A percentile compares a stretch with the other conserved stretches of the same genome.
phyloP scores from a whole-genome alignment of 2,329 filamentous ascomycete species.

The Botryotinia calthae region DNA sequence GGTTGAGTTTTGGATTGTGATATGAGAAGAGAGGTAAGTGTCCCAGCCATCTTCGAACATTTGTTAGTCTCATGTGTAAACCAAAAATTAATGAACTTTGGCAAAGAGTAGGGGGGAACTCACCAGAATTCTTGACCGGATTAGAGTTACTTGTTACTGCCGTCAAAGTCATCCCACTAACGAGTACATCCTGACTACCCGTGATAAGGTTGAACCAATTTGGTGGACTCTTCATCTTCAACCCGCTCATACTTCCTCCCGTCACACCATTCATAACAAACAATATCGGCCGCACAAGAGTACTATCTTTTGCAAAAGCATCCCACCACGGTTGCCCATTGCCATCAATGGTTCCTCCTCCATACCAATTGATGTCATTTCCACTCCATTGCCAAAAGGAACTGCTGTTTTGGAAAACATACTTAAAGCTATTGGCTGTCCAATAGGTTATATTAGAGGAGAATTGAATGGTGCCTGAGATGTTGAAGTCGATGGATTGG shows the following conservation, averaged over 20 bases:
- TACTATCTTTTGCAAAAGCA: constrained; percentile 8
- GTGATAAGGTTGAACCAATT: constrained; percentile 18
- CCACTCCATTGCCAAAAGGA: constrained; percentile 13
- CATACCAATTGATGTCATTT: constrained; percentile 11
- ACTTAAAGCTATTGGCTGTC: constrained; percentile 2
- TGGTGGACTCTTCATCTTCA: constrained; percentile 12
- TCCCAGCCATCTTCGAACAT: constrained; percentile 12
- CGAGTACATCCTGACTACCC: neutral
- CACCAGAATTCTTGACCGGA: constrained; percentile 13
- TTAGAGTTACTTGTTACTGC: neutral
- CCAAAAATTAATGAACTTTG: neutral
- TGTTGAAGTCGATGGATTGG: constrained; percentile 11
- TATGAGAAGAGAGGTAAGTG: constrained; percentile 16
- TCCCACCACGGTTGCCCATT: constrained; percentile 16
- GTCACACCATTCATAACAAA: constrained; percentile 17
- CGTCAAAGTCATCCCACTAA: constrained; percentile 13
- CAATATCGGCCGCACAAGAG: constrained; percentile 5
- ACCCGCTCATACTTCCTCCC: constrained; percentile 6
- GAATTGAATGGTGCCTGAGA: constrained; percentile 14
- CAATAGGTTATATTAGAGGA: constrained; percentile 4
- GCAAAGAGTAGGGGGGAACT: neutral
- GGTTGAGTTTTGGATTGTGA: constrained; percentile 19
- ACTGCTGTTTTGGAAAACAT: constrained; percentile 9
- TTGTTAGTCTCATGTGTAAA: neutral
- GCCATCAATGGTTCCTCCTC: constrained; percentile 15